A percentile compares a stretch with the other conserved stretches of the same genome.
Evolutionary conservation across 1,284 basidiomycete species (phyloP).

Genomic region (Cystobasidiaceae sp.): DNA sequence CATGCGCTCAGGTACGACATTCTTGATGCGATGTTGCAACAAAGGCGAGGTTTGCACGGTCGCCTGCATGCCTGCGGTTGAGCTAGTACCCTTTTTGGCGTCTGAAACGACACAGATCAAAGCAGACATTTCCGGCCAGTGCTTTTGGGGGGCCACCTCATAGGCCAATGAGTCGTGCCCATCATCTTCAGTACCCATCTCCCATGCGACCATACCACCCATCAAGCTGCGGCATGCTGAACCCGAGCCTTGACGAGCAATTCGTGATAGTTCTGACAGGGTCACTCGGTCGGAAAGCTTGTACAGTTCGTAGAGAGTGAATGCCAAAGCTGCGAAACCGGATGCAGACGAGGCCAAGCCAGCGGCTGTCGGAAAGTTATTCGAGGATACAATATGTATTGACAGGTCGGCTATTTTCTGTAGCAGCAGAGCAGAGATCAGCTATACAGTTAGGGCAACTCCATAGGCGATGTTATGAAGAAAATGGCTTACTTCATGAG

Average conservation of each 20-base stretch:
- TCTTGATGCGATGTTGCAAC: slow-evolving; percentile 78
- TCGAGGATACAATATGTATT: slow-evolving; percentile 86
- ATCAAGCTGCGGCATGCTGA: slow-evolving; percentile 96
- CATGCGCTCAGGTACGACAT: slow-evolving; percentile 88
- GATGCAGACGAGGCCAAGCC: slow-evolving; percentile 96
- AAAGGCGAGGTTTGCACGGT: slow-evolving; percentile 88
- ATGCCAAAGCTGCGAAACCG: slow-evolving; percentile 90
- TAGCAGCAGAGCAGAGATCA: neutral
- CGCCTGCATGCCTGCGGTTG: slow-evolving; percentile 93
- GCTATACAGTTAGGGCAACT: too few relatives aligned
- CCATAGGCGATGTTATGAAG: slow-evolving; percentile 20
- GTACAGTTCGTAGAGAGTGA: slow-evolving; percentile 84
- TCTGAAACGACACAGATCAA: slow-evolving; percentile 96
- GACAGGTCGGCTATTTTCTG: slow-evolving; percentile 63
- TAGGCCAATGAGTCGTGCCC: slow-evolving; percentile 85
- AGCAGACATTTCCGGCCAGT: slow-evolving; percentile 95
- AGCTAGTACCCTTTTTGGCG: slow-evolving; percentile 93
- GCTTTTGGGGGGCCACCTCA: slow-evolving; percentile 73
- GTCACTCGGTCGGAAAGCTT: slow-evolving; percentile 56
- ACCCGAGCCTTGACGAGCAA: slow-evolving; percentile 93
- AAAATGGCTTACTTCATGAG: slow-evolving; percentile 42
- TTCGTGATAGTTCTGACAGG: slow-evolving; percentile 71
- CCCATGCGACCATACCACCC: slow-evolving; percentile 96
- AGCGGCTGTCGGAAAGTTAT: slow-evolving; percentile 99
- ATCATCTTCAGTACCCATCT: slow-evolving; percentile 63